A percentile compares a stretch with the other conserved stretches of the same genome.
phyloP scores from a whole-genome alignment of 1,284 basidiomycete species.

The Pseudozyma hubeiensis region DNA sequence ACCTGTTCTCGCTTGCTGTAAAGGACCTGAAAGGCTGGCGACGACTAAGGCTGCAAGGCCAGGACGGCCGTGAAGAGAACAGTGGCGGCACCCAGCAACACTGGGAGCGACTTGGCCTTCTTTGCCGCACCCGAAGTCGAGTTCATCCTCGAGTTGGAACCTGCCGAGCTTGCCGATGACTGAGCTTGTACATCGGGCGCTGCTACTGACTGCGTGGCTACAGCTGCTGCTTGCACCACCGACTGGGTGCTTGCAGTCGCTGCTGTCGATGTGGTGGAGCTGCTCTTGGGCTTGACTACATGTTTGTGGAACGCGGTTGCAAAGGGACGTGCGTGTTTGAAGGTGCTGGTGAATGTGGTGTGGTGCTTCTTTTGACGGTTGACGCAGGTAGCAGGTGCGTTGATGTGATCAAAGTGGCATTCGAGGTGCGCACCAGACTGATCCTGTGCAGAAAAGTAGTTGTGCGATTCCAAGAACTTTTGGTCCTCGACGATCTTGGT shows the following conservation, averaged over 20 bases:
- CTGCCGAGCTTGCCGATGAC: conserved; percentile 7
- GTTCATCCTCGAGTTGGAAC: conserved; percentile 21
- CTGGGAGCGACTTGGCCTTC: conserved; percentile 24
- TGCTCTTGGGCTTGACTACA: conserved; percentile 18
- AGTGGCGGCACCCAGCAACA: conserved; percentile 21
- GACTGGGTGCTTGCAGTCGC: conserved; percentile 8
- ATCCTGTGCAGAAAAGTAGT: conserved; percentile 38
- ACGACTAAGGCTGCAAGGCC: conserved; percentile 20
- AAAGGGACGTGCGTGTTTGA: conserved; percentile 31
- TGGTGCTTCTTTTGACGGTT: conserved; percentile 33
- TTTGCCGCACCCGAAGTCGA: conserved; percentile 26
- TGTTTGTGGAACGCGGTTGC: conserved; percentile 37
- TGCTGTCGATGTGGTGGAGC: conserved; percentile 1
- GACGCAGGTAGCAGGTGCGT: conserved; percentile 30
- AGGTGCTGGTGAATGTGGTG: conserved; percentile 24
- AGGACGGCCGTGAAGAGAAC: conserved; percentile 33
- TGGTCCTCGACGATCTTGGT: conserved; percentile 28
- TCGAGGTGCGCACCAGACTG: conserved; percentile 27
- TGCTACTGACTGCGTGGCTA: conserved; percentile 4
- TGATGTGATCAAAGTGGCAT: conserved; percentile 36
- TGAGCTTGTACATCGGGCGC: conserved; percentile 5
- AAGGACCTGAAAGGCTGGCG: background rate
- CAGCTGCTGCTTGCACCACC: conserved; percentile 10
- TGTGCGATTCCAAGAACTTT: conserved; percentile 38
- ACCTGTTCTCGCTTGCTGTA: background rate